Base-by-base conservation (phyloP, 768 basidiomycete species). In the Gelatoporia subvermispora region DNA sequence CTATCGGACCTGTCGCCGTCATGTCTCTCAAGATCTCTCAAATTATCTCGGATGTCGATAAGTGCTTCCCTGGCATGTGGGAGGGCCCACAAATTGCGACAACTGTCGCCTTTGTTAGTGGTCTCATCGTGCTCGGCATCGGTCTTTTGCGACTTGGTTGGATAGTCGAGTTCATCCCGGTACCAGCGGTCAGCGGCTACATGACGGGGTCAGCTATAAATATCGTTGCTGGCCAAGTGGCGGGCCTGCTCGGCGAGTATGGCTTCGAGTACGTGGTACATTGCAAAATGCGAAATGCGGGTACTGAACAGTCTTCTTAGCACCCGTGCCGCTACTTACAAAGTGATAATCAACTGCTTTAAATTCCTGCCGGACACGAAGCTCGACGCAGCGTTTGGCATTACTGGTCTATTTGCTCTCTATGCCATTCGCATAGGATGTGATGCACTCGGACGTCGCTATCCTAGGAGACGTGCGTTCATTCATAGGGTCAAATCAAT, bases 151-250 rank as follows among this genome's bases (percentile, higher is more conserved):
- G 96, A 9, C 59, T 97, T 4, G 96, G 96, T 0, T 95, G 93
- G 91, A 70, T 97, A 25, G 85, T 98, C 43, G 94, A 98, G 62
- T 93, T 98, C 65, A 97, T 94, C 52, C 88, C 90, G 17, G 76
- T 80, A 7, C 87, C 88, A 3, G 89, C 88, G 2, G 84, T 92
- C 51, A 86, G 84, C 57, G 87, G 86, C 17, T 90, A 95, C 71
- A 96, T 99, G 93, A 98, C 95, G 0, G 95, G 95, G 17, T 93
- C 89, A n/a, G 95, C 95, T 31, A 82, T 97, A 69, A 93, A 74
- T 64, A 98, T 98, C 58, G 85, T 83, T 15, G 75, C 82, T 16
- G 82, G 91, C 28, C 95, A 99, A 68, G 76, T 96, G 3, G 92
- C 95, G 2, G 87, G 85, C 0, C 66, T 99, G 39, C 81, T 99